Evolutionary conservation across 208 protist genomes (phyloP), one percentile per base, ranked within the genome.

Genomic region (Leishmania gerbilli): DNA sequence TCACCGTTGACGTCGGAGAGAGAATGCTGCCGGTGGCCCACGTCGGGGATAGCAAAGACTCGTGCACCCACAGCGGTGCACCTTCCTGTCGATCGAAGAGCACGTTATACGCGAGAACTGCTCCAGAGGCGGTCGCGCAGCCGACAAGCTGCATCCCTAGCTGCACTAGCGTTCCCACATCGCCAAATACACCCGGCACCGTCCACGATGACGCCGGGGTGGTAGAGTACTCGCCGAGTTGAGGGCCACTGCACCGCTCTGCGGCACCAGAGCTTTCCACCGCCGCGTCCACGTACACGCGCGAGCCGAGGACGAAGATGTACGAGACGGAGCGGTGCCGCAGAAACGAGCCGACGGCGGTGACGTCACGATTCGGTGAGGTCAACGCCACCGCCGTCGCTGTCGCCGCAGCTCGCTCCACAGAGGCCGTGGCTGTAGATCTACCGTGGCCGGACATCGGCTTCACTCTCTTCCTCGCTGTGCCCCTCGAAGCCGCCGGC

Each of bases 71-170:
- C 56, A 95, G 88, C 42, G 90, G 83, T 2, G 91, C 89, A n/a
- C 94, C 92, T 47, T 94, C 92, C 82, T 95, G 91, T 15, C 87
- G 65, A 56, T 93, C 94, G n/a, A 88, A 90, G 49, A 95, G 81
- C 0, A 95, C 83, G 77, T 95, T 90, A 83, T 92, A 97, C 71
- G 95, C 90, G 34, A 95, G 75, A 3, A 97, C 77, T 27, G 94
- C 92, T 31, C 94, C 94, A 13, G 89, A 90, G 15, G 88, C 85
- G 17, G 91, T 95, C 67, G 89, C 92, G 80, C 91, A 95, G 2
- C 85, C 92, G n/a, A 95, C 65, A 76, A 90, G 84, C 51, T 97
- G 91, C 71, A 84, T 75, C 5, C 86, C 87, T 21, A 94, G 78
- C 65, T 94, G 89, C 56, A 85, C 58, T 47, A 97, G 85, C 62